These are phyloP conservation scores for Magnaporthiopsis incrustans DNA, from an alignment of 2,329 filamentous ascomycete species.

Conservation along the genomic window DNA sequence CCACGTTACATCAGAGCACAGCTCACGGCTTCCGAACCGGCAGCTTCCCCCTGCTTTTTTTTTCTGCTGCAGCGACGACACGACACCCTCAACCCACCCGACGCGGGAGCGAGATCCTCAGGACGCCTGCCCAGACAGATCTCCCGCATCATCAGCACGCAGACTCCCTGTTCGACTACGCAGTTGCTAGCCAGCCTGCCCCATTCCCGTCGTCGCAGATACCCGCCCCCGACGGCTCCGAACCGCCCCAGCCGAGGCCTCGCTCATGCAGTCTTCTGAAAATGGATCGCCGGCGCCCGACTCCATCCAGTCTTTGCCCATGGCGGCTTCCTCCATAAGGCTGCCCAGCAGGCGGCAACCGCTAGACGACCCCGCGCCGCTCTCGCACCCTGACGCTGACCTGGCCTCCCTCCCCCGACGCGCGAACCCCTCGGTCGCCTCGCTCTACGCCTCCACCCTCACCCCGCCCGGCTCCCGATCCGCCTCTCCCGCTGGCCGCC, in stretches of 20 bases:
- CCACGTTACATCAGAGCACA: not conserved
- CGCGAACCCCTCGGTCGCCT: slow-evolving; percentile 50
- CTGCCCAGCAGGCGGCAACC: slow-evolving; percentile 55
- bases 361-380: slow-evolving; percentile 30
- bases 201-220: not conserved
- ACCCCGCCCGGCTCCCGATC: slow-evolving; percentile 62
- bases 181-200: not conserved
- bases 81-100: not conserved
- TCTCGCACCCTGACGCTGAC: slow-evolving; percentile 43
- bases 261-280: slow-evolving; percentile 60
- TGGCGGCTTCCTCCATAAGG: slow-evolving; percentile 52
- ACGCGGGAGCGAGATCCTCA: not conserved
- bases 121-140: too few species aligned
- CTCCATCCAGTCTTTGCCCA: slow-evolving; percentile 61
- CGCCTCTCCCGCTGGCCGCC: slow-evolving; percentile 55
- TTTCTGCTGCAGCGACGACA: not conserved
- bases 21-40: not conserved
- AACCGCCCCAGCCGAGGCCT: not conserved
- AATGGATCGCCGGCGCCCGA: slow-evolving; percentile 57
- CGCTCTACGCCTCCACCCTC: slow-evolving; percentile 57
- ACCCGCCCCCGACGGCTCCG: not conserved
- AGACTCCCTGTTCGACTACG: not conserved
- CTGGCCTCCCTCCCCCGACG: slow-evolving; percentile 40
- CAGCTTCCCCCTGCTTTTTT: not conserved
- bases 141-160: not conserved